phyloP scores from a whole-genome alignment of 441 rosid species.

The Adansonia madagascariensis region DNA sequence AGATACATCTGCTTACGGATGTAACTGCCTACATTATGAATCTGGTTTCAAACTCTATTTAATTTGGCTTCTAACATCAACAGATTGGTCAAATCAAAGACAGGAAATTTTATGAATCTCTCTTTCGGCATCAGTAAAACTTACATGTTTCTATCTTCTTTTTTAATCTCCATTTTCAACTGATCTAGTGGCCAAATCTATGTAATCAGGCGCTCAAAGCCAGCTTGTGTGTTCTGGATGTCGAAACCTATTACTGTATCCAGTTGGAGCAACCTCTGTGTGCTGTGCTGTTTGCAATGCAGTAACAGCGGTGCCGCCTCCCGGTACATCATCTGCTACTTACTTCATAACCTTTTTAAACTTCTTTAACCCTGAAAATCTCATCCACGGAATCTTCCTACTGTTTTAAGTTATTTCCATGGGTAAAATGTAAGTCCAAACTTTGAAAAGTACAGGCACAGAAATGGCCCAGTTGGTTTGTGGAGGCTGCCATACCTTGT shows the following conservation, averaged over 20 bases:
- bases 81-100: not conserved
- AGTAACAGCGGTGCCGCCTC: constrained; percentile 94
- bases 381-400: not conserved
- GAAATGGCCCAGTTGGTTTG: constrained; percentile 98
- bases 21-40: too few species aligned
- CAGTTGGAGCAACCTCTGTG: constrained; percentile 90
- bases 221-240: constrained; percentile 99
- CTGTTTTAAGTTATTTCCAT: not conserved
- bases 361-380: not conserved
- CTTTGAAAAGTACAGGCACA: constrained; percentile 59
- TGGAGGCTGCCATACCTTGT: constrained; percentile 95
- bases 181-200: constrained; percentile 15
- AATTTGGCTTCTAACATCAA: not conserved
- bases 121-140: not conserved
- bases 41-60: not conserved
- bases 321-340: constrained; percentile 50
- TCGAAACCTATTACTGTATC: constrained; percentile 85
- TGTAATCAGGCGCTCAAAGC: constrained; percentile 64
- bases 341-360: not conserved
- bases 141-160: not conserved
- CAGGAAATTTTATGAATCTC: not conserved
- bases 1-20: too few species aligned
- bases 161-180: not conserved
- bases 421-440: not conserved
- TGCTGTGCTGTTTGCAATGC: constrained; percentile 99